Evolutionary conservation across 495 filamentous ascomycete species (phyloP).

Genomic region (Talaromyces nanjingensis): DNA sequence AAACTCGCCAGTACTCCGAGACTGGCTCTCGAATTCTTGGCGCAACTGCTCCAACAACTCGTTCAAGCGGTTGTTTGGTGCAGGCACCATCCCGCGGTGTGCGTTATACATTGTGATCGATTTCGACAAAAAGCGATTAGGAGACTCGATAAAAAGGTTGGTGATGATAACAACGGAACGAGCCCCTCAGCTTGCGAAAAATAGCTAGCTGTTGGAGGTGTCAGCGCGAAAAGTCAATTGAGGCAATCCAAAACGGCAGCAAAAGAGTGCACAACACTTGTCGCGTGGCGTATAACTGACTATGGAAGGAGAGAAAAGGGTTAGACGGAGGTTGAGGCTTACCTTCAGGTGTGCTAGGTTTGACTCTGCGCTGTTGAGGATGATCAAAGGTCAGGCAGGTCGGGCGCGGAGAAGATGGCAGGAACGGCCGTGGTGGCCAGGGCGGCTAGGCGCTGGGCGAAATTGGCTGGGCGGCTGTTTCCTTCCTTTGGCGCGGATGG

Average conservation of each 20-base stretch:
- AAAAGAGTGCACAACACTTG: background rate
- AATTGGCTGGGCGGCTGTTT: background rate
- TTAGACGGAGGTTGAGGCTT: background rate
- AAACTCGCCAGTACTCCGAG: constrained; percentile 67
- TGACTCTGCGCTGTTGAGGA: constrained; percentile 2
- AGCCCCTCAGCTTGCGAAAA: background rate
- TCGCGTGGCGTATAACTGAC: background rate
- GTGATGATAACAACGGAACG: background rate
- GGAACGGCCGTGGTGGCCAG: background rate
- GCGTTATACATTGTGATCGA: constrained; percentile 72
- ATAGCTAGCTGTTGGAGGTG: background rate
- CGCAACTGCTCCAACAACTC: constrained; percentile 89
- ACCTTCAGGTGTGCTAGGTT: background rate
- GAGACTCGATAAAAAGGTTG: background rate
- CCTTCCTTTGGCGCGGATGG: background rate
- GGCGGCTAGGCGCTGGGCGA: background rate
- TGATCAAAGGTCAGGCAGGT: background rate
- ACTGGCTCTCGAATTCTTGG: constrained; percentile 80
- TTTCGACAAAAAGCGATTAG: background rate
- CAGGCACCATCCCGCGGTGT: constrained; percentile 75
- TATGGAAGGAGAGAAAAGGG: background rate
- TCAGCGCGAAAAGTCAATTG: background rate
- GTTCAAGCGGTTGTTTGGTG: constrained; percentile 68
- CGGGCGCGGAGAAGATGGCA: background rate
- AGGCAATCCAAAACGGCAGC: background rate